A percentile compares a stretch with the other conserved stretches of the same genome.
phyloP scores from a whole-genome alignment of 345 rosid genomes.

The Noccaea caerulescens region DNA sequence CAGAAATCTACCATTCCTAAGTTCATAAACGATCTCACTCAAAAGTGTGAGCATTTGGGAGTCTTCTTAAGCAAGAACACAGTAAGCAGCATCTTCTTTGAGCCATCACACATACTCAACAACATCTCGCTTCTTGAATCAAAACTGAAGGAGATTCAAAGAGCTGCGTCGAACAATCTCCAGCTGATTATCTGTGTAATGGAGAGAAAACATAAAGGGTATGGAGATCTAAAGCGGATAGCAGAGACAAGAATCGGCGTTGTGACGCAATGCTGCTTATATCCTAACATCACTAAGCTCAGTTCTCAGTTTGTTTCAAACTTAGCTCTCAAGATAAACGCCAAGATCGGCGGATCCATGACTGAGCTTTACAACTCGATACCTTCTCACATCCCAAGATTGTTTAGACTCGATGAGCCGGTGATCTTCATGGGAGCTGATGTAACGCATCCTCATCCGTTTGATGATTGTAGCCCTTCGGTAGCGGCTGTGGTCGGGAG shows the following conservation, averaged over 20 bases:
- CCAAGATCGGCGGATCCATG: constrained; percentile 94
- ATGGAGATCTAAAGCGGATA: constrained; percentile 85
- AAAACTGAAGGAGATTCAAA: constrained; percentile 74
- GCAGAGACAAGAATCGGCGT: constrained; percentile 92
- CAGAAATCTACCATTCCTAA: constrained; percentile 75
- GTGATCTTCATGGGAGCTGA: constrained; percentile 99
- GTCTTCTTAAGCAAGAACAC: constrained; percentile 76
- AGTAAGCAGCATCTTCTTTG: constrained; percentile 59
- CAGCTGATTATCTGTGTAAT: constrained; percentile 83
- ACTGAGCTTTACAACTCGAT: constrained; percentile 80
- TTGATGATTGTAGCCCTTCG: constrained; percentile 91
- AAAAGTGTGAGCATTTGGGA: constrained; percentile 88
- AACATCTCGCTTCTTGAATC: constrained; percentile 70
- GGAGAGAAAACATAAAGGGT: constrained; percentile 96
- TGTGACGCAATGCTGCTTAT: constrained; percentile 89
- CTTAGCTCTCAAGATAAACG: constrained; percentile 91
- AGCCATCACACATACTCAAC: constrained; percentile 75
- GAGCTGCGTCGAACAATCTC: constrained; percentile 67
- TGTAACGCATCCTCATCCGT: constrained; percentile 96
- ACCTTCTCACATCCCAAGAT: constrained; percentile 81
- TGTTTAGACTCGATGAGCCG: constrained; percentile 66
- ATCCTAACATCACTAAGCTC: constrained; percentile 73
- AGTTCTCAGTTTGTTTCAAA: constrained; percentile 92
- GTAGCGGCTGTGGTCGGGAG: constrained; percentile 99
- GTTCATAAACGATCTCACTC: constrained; percentile 80